Percentiles rank a stretch among this genome's conserved stretches.
Evolutionary conservation across 805 yeast genomes (phyloP).

Genomic region (Kodamaea jinghongensis): DNA sequence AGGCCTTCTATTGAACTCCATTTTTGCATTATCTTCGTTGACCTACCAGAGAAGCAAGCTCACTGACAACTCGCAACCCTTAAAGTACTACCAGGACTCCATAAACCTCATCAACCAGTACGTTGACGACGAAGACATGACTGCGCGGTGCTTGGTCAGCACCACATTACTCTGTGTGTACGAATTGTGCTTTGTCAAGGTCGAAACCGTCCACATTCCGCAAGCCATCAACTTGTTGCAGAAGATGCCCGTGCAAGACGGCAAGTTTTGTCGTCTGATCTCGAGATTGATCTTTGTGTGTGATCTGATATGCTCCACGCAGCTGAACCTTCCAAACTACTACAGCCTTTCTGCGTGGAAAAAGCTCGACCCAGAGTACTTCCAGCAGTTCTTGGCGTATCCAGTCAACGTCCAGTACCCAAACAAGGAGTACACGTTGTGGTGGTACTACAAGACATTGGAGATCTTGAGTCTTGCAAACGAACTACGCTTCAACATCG

Average conservation of each 20-base stretch:
- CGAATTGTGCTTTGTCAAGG: slow-evolving; percentile 33
- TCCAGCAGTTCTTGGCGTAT: slow-evolving; percentile 13
- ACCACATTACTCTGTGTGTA: slow-evolving; percentile 37
- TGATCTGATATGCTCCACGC: slow-evolving; percentile 35
- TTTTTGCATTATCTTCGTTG: slow-evolving; percentile 36
- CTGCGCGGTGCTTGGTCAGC: slow-evolving; percentile 36
- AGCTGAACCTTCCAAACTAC: slow-evolving; percentile 29
- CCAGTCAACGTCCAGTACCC: slow-evolving; percentile 1
- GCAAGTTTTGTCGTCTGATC: slow-evolving; percentile 25
- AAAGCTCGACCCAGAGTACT: slow-evolving; percentile 30
- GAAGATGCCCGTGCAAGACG: slow-evolving; percentile 16
- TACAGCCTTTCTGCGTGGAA: slow-evolving; percentile 35
- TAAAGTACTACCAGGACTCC: slow-evolving; percentile 36
- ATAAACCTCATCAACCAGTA: slow-evolving; percentile 32
- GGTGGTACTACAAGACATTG: slow-evolving; percentile 37
- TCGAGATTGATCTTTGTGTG: slow-evolving; percentile 37
- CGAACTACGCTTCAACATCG: slow-evolving; percentile 30
- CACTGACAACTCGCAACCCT: slow-evolving; percentile 30
- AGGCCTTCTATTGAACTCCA: slow-evolving; percentile 34
- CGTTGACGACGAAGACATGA: slow-evolving; percentile 27
- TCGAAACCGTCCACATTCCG: slow-evolving; percentile 24
- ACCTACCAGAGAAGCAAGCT: slow-evolving; percentile 26
- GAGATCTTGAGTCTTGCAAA: slow-evolving; percentile 26
- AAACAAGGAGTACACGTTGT: slow-evolving; percentile 20
- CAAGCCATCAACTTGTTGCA: slow-evolving; percentile 35